These are phyloP conservation scores for Euphorbia tirucalli DNA, from an alignment of 345 rosid genomes.

Conservation along the genomic window DNA sequence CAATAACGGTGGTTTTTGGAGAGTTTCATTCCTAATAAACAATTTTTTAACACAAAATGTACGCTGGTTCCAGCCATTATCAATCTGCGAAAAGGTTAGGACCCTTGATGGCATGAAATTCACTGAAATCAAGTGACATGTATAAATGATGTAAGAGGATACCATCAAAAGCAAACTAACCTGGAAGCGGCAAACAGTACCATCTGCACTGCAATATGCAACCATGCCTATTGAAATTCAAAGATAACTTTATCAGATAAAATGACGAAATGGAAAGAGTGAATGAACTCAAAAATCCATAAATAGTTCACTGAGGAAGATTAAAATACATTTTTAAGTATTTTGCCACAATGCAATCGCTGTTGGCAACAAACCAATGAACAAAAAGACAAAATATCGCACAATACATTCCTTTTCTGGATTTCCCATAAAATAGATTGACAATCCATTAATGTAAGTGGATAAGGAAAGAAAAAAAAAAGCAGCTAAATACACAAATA, in stretches of 20 bases:
- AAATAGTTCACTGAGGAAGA: neutral
- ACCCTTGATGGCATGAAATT: too few relatives aligned
- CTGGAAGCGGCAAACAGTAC: constrained; percentile 61
- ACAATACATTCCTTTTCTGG: neutral
- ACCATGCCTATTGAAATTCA: constrained; percentile 56
- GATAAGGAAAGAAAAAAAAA: neutral
- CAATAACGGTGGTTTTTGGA: neutral
- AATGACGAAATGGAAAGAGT: neutral
- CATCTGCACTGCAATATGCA: constrained; percentile 84
- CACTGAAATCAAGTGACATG: neutral
- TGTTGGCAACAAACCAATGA: neutral
- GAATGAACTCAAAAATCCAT: neutral
- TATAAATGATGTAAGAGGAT: neutral
- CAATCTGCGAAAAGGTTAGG: too few relatives aligned
- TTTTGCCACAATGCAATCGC: neutral
- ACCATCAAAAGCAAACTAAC: constrained; percentile 34
- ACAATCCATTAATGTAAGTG: neutral
- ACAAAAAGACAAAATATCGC: neutral
- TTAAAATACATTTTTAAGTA: neutral
- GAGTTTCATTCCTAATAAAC: neutral
- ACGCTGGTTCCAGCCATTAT: neutral
- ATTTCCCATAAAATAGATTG: neutral
- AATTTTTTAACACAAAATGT: neutral
- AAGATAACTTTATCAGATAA: neutral
- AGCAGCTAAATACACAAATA: neutral